phyloP scores from a whole-genome alignment of 106 monocot genomes.

The Phalaenopsis aphrodite region DNA sequence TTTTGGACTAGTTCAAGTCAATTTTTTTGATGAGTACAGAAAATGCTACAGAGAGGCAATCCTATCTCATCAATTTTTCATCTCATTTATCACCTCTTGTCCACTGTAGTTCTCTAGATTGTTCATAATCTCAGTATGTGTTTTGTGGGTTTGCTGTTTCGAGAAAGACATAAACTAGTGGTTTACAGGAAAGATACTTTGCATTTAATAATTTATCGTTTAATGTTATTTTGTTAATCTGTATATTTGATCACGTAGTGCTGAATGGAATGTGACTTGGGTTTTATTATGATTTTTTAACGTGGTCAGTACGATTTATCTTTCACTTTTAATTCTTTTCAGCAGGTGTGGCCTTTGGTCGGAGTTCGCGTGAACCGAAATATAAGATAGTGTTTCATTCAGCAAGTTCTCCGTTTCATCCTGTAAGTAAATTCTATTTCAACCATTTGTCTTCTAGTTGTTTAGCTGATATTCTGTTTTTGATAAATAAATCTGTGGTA shows the following conservation, averaged over 20 bases:
- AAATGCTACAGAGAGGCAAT: neutral
- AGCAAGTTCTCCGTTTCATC: slow-evolving; percentile 34
- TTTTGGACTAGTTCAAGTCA: too few species aligned
- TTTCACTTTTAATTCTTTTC: neutral
- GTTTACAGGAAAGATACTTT: neutral
- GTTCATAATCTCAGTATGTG: neutral
- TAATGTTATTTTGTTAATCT: neutral
- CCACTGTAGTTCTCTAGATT: neutral
- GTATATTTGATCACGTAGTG: neutral
- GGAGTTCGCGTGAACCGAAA: slow-evolving; percentile 51
- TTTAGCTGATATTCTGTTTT: neutral
- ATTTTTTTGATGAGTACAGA: too few species aligned
- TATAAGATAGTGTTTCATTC: slow-evolving; percentile 47
- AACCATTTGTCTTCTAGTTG: neutral
- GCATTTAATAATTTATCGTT: neutral
- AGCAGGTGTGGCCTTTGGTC: slow-evolving; percentile 38
- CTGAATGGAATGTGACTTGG: neutral
- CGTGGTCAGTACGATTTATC: neutral
- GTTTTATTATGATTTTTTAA: neutral
- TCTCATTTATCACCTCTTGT: neutral
- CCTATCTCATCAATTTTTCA: neutral
- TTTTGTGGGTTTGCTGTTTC: neutral
- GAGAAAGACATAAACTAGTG: neutral
- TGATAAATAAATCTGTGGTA: neutral
- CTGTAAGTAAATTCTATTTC: slow-evolving; percentile 24